These are phyloP conservation scores for Talaromyces sp. DNA, from an alignment of 2,329 filamentous ascomycete species.

Conservation along the genomic window DNA sequence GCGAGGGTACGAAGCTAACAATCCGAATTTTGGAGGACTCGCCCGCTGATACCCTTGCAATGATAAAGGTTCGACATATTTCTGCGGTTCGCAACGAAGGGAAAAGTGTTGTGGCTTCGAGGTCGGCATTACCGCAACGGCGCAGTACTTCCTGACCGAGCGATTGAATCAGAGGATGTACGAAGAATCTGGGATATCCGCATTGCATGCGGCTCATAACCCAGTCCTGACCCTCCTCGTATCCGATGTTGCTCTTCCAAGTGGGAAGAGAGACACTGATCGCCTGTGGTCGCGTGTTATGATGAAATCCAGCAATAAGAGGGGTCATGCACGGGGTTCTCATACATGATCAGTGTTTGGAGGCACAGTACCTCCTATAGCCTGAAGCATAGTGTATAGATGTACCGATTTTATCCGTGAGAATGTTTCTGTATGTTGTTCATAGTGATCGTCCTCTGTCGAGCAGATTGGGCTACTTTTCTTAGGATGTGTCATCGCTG, in stretches of 20 bases:
- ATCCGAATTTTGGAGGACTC: constrained; percentile 52
- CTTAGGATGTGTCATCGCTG: constrained; percentile 1
- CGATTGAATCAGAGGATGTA: constrained; percentile 75
- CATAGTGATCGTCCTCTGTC: neutral
- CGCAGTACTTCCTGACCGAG: constrained; percentile 66
- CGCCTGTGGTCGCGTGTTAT: constrained; percentile 55
- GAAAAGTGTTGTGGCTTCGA: constrained; percentile 72
- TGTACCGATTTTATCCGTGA: neutral
- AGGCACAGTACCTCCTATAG: constrained; percentile 68
- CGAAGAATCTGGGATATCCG: constrained; percentile 93
- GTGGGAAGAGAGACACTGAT: constrained; percentile 94
- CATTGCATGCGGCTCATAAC: constrained; percentile 81
- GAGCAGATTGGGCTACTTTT: neutral
- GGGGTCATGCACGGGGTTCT: constrained; percentile 20
- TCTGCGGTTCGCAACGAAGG: constrained; percentile 66
- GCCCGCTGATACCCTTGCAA: constrained; percentile 33
- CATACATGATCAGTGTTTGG: constrained; percentile 74
- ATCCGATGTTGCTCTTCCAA: constrained; percentile 85
- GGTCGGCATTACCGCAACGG: constrained; percentile 52
- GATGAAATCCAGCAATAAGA: neutral
- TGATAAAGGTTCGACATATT: constrained; percentile 71
- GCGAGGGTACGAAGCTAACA: constrained; percentile 51
- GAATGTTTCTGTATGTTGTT: neutral
- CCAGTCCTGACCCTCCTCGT: constrained; percentile 88
- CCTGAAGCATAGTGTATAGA: constrained; percentile 33